Base-by-base conservation (phyloP, 306 rosid species). In the Inga laurina region DNA sequence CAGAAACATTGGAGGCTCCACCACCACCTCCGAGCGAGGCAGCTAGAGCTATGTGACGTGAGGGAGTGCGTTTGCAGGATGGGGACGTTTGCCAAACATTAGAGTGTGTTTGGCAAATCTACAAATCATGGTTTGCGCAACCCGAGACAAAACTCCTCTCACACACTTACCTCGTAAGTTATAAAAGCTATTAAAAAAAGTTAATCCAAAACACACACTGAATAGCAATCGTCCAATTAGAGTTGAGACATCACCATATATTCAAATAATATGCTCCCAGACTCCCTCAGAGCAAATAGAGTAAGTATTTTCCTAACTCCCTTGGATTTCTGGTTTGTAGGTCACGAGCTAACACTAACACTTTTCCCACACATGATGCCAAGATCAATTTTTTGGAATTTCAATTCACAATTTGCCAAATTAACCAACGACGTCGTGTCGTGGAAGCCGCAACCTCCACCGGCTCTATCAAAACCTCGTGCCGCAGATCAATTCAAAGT, bases 381-480 rank as follows among this genome's bases (percentile, higher is more conserved):
- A 16, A 2, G 4, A 7, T 16, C 22, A 13, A 52, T 52, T 6
- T 56, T 56, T 56, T 21, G 43, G 49, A 75, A 44, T 59, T 45
- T 69, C 10, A 71, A 75, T 75, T n/a, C 44, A 32, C 79, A 70
- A 80, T 8, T 81, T 76, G 82, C 14, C 65, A 46, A n/a, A 81
- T 11, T 49, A 45, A 13, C 9, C 4, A 49, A 62, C 67, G 59
- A 18, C 22, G 65, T 84, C 84, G 79, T 80, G 62, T 84, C 81
- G 77, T 45, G 22, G 14, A 76, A 73, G 82, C 52, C 22, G 75
- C 32, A 61, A 71, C 82, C 67, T 51, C 66, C 21, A 46, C 54
- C 57, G 30, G 1, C 30, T 30, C 72, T 22, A 41, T 45, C 74
- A 75, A 80, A 45, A 4, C 59, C 66, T 51, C 78, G 34, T 59